Percentiles rank a stretch among this genome's conserved stretches.
These are phyloP conservation scores for Cryptosporidium parvum DNA, from an alignment of 169 alveolate species.

Conservation along the genomic window DNA sequence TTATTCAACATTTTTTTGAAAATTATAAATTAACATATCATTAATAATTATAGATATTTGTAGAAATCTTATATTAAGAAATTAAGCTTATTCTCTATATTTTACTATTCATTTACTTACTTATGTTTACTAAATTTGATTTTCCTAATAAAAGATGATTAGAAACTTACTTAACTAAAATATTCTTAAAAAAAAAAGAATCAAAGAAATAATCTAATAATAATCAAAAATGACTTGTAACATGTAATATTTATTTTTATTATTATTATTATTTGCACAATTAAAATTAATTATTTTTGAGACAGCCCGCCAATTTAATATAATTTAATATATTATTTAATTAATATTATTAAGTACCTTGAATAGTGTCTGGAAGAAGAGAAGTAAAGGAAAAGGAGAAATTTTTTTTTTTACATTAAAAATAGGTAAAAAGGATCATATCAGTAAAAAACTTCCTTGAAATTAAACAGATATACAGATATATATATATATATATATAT, in stretches of 20 bases:
- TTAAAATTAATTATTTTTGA: slow-evolving; percentile 2
- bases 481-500: too few relatives aligned
- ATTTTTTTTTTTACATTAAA: too few relatives aligned
- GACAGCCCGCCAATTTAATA: slow-evolving; percentile 59
- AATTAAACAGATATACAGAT: too few relatives aligned
- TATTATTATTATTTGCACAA: not conserved
- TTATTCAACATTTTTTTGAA: too few relatives aligned
- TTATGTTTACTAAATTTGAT: too few relatives aligned
- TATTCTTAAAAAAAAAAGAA: too few relatives aligned
- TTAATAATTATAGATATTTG: too few relatives aligned
- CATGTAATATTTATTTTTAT: not conserved
- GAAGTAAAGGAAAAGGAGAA: not conserved
- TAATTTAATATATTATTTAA: not conserved
- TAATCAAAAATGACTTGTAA: not conserved
- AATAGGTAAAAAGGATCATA: not conserved
- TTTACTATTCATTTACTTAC: too few relatives aligned
- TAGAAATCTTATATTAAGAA: not conserved
- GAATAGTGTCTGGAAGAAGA: not conserved
- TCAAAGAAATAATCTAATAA: too few relatives aligned
- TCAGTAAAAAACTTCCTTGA: not conserved
- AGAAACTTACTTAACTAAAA: too few relatives aligned
- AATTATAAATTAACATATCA: too few relatives aligned
- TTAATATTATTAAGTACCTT: not conserved
- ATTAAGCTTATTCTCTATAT: not conserved
- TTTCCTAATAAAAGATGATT: too few relatives aligned